Conservation (phyloP, 495 filamentous ascomycete species). For the Neurospora sp. region DNA sequence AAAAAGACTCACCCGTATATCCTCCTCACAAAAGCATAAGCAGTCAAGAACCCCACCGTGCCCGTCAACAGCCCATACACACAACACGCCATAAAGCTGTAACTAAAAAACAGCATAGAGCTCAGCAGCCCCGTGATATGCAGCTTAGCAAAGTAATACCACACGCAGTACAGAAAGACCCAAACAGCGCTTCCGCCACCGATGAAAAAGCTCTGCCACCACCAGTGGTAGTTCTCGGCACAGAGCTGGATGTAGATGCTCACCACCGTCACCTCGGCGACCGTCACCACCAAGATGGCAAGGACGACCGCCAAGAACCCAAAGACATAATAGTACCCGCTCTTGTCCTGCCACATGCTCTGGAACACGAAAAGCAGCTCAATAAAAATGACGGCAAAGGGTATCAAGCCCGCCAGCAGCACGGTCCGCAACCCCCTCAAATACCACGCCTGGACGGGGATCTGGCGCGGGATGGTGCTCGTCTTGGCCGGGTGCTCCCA, state of each 20-base stretch:
- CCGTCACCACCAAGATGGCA: slow-evolving; percentile 64
- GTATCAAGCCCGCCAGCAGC: slow-evolving; percentile 70
- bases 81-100: slow-evolving; percentile 66
- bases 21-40: slow-evolving; percentile 79
- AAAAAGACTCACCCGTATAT: slow-evolving; percentile 64
- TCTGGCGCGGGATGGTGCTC: slow-evolving; percentile 58
- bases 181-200: slow-evolving; percentile 72
- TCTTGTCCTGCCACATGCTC: slow-evolving; percentile 87
- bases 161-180: slow-evolving; percentile 79
- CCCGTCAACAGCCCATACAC: slow-evolving; percentile 80
- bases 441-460: slow-evolving; percentile 78
- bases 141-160: slow-evolving; percentile 78
- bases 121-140: slow-evolving; percentile 78
- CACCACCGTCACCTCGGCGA: slow-evolving; percentile 84
- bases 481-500: slow-evolving; percentile 91
- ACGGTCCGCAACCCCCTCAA: slow-evolving; percentile 50
- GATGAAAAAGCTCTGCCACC: slow-evolving; percentile 86
- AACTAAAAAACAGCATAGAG: slow-evolving; percentile 77
- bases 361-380: slow-evolving; percentile 90
- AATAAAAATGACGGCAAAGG: slow-evolving; percentile 90
- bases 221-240: slow-evolving; percentile 89
- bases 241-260: slow-evolving; percentile 82
- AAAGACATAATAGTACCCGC: slow-evolving; percentile 90
- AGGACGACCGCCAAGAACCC: slow-evolving; percentile 76
- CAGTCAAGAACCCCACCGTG: slow-evolving; percentile 80